Evolutionary conservation across 441 rosid species (phyloP).

Genomic region (Hura crepitans): DNA sequence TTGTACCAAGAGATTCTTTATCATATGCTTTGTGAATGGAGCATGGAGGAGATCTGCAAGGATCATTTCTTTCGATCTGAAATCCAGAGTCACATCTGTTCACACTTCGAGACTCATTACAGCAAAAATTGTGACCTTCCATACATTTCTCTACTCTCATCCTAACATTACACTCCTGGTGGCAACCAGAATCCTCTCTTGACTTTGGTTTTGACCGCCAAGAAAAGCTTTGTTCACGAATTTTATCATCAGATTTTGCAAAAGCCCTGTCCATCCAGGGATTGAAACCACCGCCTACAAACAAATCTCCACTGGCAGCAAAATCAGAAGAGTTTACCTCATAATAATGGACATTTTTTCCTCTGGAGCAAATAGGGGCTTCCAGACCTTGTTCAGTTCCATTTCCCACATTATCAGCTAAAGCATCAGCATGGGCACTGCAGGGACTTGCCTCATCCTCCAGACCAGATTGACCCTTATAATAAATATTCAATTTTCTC

Average conservation of each 20-base stretch:
- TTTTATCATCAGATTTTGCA: constrained; percentile 17
- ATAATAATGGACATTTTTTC: constrained; percentile 20
- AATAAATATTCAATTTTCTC: constrained; percentile 33
- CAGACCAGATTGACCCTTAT: constrained; percentile 27
- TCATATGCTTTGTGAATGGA: background rate
- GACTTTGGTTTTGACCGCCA: constrained; percentile 10
- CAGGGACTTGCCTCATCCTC: constrained; percentile 38
- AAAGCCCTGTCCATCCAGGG: constrained; percentile 23
- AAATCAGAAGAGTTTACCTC: constrained; percentile 23
- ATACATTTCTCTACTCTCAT: constrained; percentile 3
- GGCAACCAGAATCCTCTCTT: constrained; percentile 12
- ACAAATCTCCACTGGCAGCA: constrained; percentile 25
- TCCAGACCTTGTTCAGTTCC: constrained; percentile 23
- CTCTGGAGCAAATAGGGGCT: constrained; percentile 23
- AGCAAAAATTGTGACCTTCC: background rate
- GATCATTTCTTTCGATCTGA: background rate
- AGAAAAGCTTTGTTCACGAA: constrained; percentile 17
- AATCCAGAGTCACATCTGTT: constrained; percentile 4
- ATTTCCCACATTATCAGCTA: constrained; percentile 23
- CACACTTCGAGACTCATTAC: background rate
- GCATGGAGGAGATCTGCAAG: background rate
- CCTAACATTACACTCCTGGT: background rate
- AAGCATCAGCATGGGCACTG: constrained; percentile 23
- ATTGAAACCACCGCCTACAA: constrained; percentile 20
- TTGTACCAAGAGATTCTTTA: constrained; percentile 11